Evolutionary conservation across 176 grass and related monocot genomes (phyloP), one percentile per base, ranked within the genome.

Genomic region (Triticum dicoccoides): DNA sequence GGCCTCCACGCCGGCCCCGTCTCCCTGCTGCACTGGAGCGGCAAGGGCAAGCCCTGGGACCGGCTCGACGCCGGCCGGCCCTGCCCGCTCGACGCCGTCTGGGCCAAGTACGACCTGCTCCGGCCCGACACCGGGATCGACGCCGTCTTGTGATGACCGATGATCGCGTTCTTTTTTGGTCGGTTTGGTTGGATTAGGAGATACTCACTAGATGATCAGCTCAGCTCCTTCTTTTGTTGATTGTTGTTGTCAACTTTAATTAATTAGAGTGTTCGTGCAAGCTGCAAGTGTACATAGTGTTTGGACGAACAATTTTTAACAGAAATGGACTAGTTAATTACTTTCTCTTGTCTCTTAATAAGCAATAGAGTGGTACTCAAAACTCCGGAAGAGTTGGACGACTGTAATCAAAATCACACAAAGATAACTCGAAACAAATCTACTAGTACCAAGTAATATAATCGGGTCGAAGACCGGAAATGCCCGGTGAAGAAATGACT

Each of bases 1-100:
- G 93, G 94, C 21, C 71, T 98, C 13, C 95, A 98, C 79, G 82
- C 93, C 33, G 95, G 95, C 12, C 82, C 89, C 2, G 95, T 98
- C 83, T 92, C 89, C 91, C 87, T 98, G 32, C 78, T 95, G 77
- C 95, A 98, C 89, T 98, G 95, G 95, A 98, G 95, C 85, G 95
- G 95, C 27, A 95, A 92, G 56, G 95, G 95, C 8, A 98, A 98
- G 83, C 95, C 95, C 0, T 98, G 95, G 95, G 91, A 93, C 20
- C 61, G 93, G 38, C 82, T 98, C 13, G 87, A 91, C 66, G 90
- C 91, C n/a, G 85, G 79, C 0, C 63, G 85, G 14, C 93, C 93
- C 2, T 98, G 95, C 91, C 93, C 95, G 2, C 69, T 98, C 72
- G 95, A 98, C 52, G 84, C 89, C 17, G 87, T 98, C 33, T 98